These are phyloP conservation scores for Xylaria venustula DNA, from an alignment of 495 filamentous ascomycete genomes.

Conservation along the genomic window DNA sequence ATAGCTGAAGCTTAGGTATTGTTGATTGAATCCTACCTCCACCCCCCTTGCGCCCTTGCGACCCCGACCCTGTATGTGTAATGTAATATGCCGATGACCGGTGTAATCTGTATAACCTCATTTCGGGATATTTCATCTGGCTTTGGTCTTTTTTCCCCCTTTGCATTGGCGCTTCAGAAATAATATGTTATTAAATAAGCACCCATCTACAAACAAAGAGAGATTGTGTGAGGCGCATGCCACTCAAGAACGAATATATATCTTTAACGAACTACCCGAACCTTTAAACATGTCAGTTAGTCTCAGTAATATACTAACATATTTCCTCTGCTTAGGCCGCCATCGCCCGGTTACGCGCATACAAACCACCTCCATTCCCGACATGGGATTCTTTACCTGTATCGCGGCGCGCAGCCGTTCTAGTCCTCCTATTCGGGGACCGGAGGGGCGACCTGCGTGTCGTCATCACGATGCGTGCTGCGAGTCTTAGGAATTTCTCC, in stretches of 20 bases:
- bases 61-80: not conserved
- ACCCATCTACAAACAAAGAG: not conserved
- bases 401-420: slow-evolving; percentile 73
- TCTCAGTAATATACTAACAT: slow-evolving; percentile 24
- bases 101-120: too few relatives aligned
- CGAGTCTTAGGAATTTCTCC: slow-evolving; percentile 63
- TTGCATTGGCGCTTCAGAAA: not conserved
- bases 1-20: slow-evolving; percentile 3
- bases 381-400: slow-evolving; percentile 62
- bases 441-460: slow-evolving; percentile 71
- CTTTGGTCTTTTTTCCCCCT: not conserved
- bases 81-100: too few relatives aligned
- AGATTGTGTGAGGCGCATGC: not conserved
- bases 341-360: slow-evolving; percentile 72
- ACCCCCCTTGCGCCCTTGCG: not conserved
- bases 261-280: slow-evolving; percentile 7
- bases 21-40: not conserved
- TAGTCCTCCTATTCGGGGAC: slow-evolving; percentile 84
- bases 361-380: slow-evolving; percentile 56
- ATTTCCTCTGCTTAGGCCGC: slow-evolving; percentile 58
- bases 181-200: not conserved
- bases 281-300: not conserved
- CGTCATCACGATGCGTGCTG: slow-evolving; percentile 83
- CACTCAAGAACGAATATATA: slow-evolving; percentile 3
- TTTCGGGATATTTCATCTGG: too few relatives aligned